Conservation (phyloP, 2,329 filamentous ascomycete genomes). For the Colletotrichum horii region DNA sequence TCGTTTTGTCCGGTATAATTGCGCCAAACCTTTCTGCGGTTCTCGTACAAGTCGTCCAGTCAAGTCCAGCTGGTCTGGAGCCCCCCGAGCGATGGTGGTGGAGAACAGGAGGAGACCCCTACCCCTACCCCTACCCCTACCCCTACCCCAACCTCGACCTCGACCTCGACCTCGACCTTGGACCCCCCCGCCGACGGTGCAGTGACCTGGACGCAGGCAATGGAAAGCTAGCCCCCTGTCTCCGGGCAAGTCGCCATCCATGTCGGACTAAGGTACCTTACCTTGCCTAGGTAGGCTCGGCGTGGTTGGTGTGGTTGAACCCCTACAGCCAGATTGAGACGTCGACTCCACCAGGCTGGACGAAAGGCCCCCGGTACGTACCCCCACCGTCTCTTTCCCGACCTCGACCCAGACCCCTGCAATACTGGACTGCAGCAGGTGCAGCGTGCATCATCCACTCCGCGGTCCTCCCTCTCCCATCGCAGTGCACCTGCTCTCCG, state of each 20-base stretch:
- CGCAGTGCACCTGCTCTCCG: background rate
- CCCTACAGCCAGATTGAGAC: background rate
- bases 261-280: background rate
- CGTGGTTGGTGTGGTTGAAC: background rate
- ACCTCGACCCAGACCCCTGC: background rate
- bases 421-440: background rate
- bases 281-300: background rate
- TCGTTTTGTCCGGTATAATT: background rate
- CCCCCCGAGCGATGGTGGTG: background rate
- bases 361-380: background rate
- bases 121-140: no score
- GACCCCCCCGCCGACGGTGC: background rate
- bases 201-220: background rate
- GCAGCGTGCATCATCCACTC: background rate
- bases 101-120: background rate
- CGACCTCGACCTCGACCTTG: no score
- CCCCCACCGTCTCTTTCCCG: constrained; percentile 7
- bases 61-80: background rate
- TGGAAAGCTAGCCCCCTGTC: background rate
- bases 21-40: constrained; percentile 5
- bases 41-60: constrained; percentile 17
- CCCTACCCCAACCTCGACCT: background rate
- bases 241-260: background rate
- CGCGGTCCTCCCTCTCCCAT: background rate
- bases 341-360: background rate